Percentiles rank a stretch among this genome's conserved stretches.
Conservation (phyloP, 2,329 filamentous ascomycete genomes). For the Aspergillus sp. region DNA sequence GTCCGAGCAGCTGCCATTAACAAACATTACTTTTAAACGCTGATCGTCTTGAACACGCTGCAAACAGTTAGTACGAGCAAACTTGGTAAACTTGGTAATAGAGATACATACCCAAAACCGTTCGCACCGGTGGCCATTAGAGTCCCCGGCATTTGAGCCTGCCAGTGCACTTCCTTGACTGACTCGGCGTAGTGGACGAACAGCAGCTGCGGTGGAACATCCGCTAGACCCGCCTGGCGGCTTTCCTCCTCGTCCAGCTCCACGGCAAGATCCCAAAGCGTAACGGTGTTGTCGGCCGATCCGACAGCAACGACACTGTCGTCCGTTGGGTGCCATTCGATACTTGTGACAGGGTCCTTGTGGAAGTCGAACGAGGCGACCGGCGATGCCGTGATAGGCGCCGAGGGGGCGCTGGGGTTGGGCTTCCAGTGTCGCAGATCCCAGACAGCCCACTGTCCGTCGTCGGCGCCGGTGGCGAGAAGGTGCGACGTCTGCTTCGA, state of each 20-base stretch:
- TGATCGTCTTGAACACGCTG: conserved; percentile 80
- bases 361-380: conserved; percentile 96
- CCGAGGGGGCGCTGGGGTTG: conserved; percentile 47
- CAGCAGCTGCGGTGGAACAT: conserved; percentile 89
- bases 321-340: conserved; percentile 97
- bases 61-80: conserved; percentile 18
- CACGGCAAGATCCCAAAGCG: conserved; percentile 93
- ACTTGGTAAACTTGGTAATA: neutral
- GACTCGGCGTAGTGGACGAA: conserved; percentile 97
- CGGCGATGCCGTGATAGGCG: conserved; percentile 64
- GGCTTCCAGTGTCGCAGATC: conserved; percentile 94
- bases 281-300: conserved; percentile 89
- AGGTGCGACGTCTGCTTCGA: conserved; percentile 84
- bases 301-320: conserved; percentile 94
- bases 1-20: conserved; percentile 1
- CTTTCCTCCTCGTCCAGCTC: conserved; percentile 97
- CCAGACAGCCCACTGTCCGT: conserved; percentile 94
- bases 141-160: conserved; percentile 88
- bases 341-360: conserved; percentile 90
- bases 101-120: conserved; percentile 64
- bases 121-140: conserved; percentile 87
- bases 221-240: conserved; percentile 79
- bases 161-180: conserved; percentile 96
- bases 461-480: conserved; percentile 87
- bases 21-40: conserved; percentile 55